Base-by-base conservation (phyloP, 2,329 filamentous ascomycete genomes). In the Ophiobolus disseminans region DNA sequence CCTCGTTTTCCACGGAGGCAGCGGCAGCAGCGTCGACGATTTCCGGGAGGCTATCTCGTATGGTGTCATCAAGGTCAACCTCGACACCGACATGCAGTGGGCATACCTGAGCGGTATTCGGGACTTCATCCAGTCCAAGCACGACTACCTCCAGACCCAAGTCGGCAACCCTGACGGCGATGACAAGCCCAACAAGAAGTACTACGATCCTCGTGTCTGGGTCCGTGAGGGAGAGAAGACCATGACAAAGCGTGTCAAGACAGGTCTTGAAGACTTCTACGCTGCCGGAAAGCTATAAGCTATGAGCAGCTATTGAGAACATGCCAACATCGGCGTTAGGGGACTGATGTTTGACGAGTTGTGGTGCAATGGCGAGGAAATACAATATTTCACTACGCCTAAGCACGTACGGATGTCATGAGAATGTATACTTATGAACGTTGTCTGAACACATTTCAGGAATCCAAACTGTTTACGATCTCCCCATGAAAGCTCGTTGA, bases 181-280 rank as follows among this genome's bases (percentile, higher is more conserved):
- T 16, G 90, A 96, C 81, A 97, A 97, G 88, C 93, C 94, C 73
- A 99, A 99, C 87, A 99, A 99, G 90, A 97, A 97, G 75, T 78
- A 74, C 72, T 65, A 80, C 70, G 78, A 90, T 80, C 91, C 91
- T 66, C 87, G 91, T 78, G 91, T 97, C 73, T 96, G 92, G 93
- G 90, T 96, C 56, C 89, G 92, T 53, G 89, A 92, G 82, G 94
- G 93, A 70, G 94, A 99, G 86, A 96, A 97, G 87, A 91, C 88
- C 72, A 99, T 97, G 94, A 57, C 59, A 16, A 52, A 65, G 68
- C 90, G 94, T 77, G 85, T 97, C 60, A 73, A 84, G 64, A 85
- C 87, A 74, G 93, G 89, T 52, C 86, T 99, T 57, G 81, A 87
- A 69, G 93, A 97, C 82, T 99, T 99, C 85, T 92, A 94, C 82